A percentile compares a stretch with the other conserved stretches of the same genome.
Conservation (phyloP, 176 grass and related monocot species). For the Paspalum notatum region DNA sequence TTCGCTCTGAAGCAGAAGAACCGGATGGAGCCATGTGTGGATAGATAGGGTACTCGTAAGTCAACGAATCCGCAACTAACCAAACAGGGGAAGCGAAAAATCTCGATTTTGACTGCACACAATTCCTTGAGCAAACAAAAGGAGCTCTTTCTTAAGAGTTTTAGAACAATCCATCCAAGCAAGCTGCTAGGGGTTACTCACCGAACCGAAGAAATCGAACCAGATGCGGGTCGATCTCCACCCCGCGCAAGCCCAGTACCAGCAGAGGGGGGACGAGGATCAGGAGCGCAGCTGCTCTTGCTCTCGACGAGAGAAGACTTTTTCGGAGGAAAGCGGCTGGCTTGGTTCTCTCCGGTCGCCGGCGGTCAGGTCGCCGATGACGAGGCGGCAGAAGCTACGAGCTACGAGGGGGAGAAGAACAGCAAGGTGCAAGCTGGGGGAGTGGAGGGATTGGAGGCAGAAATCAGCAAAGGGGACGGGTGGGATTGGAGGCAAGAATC, state of each 20-base stretch:
- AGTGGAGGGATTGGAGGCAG: background rate
- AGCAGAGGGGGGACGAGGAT: background rate
- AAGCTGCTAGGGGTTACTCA: constrained; percentile 32
- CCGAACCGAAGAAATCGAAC: constrained; percentile 11
- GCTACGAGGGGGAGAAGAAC: background rate
- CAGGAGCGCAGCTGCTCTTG: background rate
- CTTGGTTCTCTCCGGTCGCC: background rate
- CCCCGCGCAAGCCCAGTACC: background rate
- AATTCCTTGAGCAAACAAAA: constrained; percentile 9
- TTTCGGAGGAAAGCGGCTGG: background rate
- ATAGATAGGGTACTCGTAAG: background rate
- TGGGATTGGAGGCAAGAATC: constrained; percentile 9
- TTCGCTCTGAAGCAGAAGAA: background rate
- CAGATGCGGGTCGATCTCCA: constrained; percentile 3
- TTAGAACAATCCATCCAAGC: background rate
- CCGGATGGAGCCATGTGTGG: background rate
- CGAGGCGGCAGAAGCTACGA: no score
- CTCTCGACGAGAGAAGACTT: constrained; percentile 1
- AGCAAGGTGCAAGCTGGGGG: background rate
- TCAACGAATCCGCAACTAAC: constrained; percentile 3
- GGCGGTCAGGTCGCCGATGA: background rate
- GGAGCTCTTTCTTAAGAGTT: background rate
- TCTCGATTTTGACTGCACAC: background rate
- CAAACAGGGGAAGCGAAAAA: background rate
- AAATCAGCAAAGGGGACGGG: no score